Conservation (phyloP, 257 asterid species). For the Solanum clarkiae region DNA sequence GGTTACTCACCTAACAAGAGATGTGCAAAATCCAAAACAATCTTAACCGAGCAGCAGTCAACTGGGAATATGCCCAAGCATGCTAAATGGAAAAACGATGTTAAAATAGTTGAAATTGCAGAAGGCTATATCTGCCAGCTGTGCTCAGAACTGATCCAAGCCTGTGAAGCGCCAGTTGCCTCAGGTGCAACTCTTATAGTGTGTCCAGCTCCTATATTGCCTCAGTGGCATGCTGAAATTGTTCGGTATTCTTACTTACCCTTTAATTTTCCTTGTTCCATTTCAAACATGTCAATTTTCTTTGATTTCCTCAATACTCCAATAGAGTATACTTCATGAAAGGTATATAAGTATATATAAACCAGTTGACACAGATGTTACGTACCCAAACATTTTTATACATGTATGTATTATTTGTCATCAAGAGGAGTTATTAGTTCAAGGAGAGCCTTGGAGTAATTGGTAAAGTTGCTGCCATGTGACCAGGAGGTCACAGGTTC, state of each 20-base stretch:
- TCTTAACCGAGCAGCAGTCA: not conserved
- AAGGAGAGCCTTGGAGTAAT: too few relatives aligned
- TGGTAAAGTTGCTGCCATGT: too few relatives aligned
- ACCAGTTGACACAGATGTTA: not conserved
- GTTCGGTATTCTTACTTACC: slow-evolving; percentile 56
- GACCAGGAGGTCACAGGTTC: too few relatives aligned
- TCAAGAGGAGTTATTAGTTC: not conserved
- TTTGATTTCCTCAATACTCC: not conserved
- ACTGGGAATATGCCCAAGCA: slow-evolving; percentile 25
- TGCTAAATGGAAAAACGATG: slow-evolving; percentile 27
- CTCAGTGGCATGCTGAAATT: slow-evolving; percentile 98
- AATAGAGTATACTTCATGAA: not conserved
- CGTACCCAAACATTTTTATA: not conserved
- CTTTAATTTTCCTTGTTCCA: slow-evolving; percentile 8
- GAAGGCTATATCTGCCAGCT: slow-evolving; percentile 53
- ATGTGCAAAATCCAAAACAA: slow-evolving; percentile 16
- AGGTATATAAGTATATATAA: not conserved
- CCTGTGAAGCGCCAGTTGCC: slow-evolving; percentile 70
- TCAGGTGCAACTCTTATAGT: slow-evolving; percentile 96
- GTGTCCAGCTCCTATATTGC: slow-evolving; percentile 94
- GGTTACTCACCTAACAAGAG: slow-evolving; percentile 60
- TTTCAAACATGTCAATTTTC: not conserved
- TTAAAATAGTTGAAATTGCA: slow-evolving; percentile 48
- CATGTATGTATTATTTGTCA: not conserved
- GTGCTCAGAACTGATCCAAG: slow-evolving; percentile 77